Base-by-base conservation (phyloP, 1,284 basidiomycete genomes). In the Apiotrichum veenhuisii region DNA sequence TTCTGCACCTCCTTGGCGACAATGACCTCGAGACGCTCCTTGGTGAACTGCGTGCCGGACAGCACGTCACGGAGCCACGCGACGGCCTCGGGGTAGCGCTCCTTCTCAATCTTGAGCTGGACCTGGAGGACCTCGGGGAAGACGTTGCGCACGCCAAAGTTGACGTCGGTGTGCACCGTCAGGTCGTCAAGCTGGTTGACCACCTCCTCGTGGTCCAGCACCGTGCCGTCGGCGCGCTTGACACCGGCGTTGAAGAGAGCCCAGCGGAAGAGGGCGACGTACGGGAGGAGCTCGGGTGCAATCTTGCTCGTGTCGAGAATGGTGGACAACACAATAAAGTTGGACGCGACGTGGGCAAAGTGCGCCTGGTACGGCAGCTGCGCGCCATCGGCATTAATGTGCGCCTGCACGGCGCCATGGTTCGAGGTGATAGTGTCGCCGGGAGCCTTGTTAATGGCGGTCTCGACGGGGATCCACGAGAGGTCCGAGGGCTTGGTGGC, bases 391-490 rank as follows among this genome's bases (percentile, higher is more conserved):
- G 79, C 73, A 48, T 85, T 82, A 44, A 99, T 80, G 69, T 90
- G 84, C 53, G 80, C 80, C 60, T 84, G 81, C 20, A 97, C 66
- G 12, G 55, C 58, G 47, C 74, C 67, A 5, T 61, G 49, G 54
- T 74, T 72, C 27, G 55, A 53, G 34, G 44, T 49, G 27, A 62
- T 40, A 1, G 49, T 50, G 42, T 70, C 58, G 1, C 67, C 68
- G 3, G 55, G 54, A 1, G 69, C 69, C 47, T 73, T 70, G 55
- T 75, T 76, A 61, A 77, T 64, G 48, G 73, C 68, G 34, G 74
- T 95, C 66, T 93, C 85, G 2, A 98, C 93, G 1, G 89, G 85
- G 57, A 98, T 94, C 93, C 95, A 98, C 8, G 88, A 85, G 67
- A 99, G 94, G 62, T 85, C 89, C 67, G 87, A 86, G 23, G 94